Evolutionary conservation across 179 eudicot species (phyloP).

Genomic region (Heliamphora ciliata): DNA sequence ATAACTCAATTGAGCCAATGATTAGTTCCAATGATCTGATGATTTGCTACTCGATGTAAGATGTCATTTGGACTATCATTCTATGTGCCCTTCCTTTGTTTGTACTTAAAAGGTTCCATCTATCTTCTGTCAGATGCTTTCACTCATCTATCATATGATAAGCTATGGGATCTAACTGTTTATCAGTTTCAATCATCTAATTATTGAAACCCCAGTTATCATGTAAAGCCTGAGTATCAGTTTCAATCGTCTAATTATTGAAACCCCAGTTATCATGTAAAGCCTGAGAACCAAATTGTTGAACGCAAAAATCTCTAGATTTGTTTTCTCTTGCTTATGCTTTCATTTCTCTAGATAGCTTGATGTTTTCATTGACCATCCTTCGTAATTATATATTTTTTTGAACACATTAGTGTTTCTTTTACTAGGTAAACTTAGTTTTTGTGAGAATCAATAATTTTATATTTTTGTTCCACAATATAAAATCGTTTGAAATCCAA

Average conservation of each 20-base stretch:
- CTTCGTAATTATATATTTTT: not conserved
- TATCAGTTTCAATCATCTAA: not conserved
- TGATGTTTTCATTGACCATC: not conserved
- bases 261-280: not conserved
- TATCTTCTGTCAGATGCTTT: not conserved
- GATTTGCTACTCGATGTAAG: not conserved
- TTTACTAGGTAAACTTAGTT: not conserved
- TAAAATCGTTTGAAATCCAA: too few relatives aligned
- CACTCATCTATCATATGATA: not conserved
- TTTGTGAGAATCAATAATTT: constrained; percentile 1
- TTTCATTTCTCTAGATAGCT: not conserved
- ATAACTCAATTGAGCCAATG: not conserved
- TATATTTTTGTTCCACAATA: not conserved
- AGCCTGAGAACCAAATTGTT: not conserved
- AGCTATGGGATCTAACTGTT: not conserved
- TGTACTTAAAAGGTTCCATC: not conserved
- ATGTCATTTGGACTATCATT: not conserved
- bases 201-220: not conserved
- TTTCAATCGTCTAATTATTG: not conserved
- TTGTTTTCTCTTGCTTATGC: not conserved
- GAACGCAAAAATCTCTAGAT: not conserved
- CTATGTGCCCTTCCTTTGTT: not conserved
- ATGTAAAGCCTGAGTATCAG: not conserved
- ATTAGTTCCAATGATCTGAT: not conserved
- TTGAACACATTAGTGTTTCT: not conserved